Evolutionary conservation across 805 yeast species (phyloP), one percentile per base, ranked within the genome.

Genomic region (Pichia manshurica): DNA sequence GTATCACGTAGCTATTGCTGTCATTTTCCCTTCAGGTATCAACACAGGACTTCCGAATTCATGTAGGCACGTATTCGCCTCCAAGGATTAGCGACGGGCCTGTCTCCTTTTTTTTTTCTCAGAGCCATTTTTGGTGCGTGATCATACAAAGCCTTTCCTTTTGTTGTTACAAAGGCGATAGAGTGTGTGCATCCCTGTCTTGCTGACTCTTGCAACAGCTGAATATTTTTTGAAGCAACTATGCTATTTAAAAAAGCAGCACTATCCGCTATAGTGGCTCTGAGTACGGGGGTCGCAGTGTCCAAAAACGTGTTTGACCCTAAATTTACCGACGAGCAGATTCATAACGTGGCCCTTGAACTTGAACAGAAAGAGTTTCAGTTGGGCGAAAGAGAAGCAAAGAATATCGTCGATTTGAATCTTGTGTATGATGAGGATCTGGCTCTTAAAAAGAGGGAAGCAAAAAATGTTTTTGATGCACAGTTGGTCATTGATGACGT

Each of bases 361-460:
- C 10, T 48, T 17, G 46, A 48, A 20, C 48, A 45, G 37, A 23
- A 42, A 12, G 48, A 48, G 2, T 45, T 45, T 20, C 20, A 15
- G n/a, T 28, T 48, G 38, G 50, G 50, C 16, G 43, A 48, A 19
- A 44, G 47, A 39, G 50, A 48, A 19, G 47, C 50, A 7, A 41
- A 45, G 21, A 54, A 57, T 38, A 45, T 52, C 19, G 51, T 50
- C 6, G 29, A 44, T 39, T 32, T 59, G 35, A 47, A 55, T 15
- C 33, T 57, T 5, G 46, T 45, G 12, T 56, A 45, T 33, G 42
- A 34, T 8, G 46, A 53, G 16, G 44, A 42, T 12, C 54, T 52
- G 34, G 17, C 39, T 3, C 47, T 19, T n/a, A 47, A 16, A 54
- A 45, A 53, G 38, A 55, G 57, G 49, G 56, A 55, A 28, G 42